Base-by-base conservation (phyloP, 177 flowering plant species). In the Vitis hybrid region DNA sequence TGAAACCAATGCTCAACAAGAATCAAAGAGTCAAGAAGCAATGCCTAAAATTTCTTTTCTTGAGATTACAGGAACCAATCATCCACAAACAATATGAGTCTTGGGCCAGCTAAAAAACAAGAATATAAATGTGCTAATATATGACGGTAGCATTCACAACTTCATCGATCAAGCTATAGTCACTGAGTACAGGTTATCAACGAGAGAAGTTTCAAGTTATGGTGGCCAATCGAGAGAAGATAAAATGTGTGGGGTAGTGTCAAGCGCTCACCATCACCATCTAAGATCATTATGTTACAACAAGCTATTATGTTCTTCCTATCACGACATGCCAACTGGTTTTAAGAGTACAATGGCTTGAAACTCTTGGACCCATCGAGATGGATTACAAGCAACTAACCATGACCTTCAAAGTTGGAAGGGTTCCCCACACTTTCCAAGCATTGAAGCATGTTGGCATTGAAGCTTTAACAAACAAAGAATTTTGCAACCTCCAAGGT, bases 291-390 rank as follows among this genome's bases (percentile, higher is more conserved):
- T 13, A 6, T 1, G 2, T 31, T 17, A 20, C 11, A 10, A 19
- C 62, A 4, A 10, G 14, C 14, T 59, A 1, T 20, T 59, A 20
- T 20, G 1, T 63, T 38, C 20, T 63, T 31, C 65, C 0, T 3
- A 0, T 63, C 2, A 49, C 0, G 4, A 52, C 51, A 31, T 63
- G 65, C n/a, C 65, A 31, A 14, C 2, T 33, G 0, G 52, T 63
- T 14, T 63, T 63, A 49, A 14, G 65, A 0, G 52, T 63, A 14
- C 65, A 63, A 63, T 63, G 65, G 65, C 18, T 63, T 6, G 51
- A 12, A n/a, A 63, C 65, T 24, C 58, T 64, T 9, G 28, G 68
- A 14, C 68, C 74, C 1, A 56, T 71, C 33, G 55, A 71, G 20
- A 63, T 9, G 12, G 51, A 63, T 15, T 63, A 63, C 51, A 31